Evolutionary conservation across 2,329 filamentous ascomycete species (phyloP).

Genomic region (Acrocalymma vagum): DNA sequence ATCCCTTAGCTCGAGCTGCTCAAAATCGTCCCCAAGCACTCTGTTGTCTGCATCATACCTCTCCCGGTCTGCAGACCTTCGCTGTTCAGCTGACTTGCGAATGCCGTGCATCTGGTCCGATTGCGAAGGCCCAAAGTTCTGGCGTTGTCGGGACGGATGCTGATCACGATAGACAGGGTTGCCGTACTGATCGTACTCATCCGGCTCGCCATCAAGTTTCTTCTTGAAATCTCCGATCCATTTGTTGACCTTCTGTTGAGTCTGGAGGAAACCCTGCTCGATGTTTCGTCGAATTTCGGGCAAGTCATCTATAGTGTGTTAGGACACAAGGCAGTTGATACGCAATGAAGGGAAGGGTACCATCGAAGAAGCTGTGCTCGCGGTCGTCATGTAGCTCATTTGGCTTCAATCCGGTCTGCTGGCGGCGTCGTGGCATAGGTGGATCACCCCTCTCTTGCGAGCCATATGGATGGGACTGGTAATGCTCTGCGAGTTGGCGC

Average conservation of each 20-base stretch:
- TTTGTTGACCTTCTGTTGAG: slow-evolving; percentile 88
- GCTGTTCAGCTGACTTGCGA: slow-evolving; percentile 50
- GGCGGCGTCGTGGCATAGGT: slow-evolving; percentile 56
- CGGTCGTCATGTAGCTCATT: slow-evolving; percentile 64
- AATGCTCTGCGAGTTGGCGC: slow-evolving; percentile 91
- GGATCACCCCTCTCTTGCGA: slow-evolving; percentile 38
- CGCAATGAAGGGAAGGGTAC: slow-evolving; percentile 45
- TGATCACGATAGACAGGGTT: slow-evolving; percentile 33
- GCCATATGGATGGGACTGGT: slow-evolving; percentile 61
- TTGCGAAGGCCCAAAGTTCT: slow-evolving; percentile 49
- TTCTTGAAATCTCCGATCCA: slow-evolving; percentile 95
- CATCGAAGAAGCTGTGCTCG: slow-evolving; percentile 91
- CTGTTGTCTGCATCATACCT: slow-evolving; percentile 95
- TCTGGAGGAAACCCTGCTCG: slow-evolving; percentile 92
- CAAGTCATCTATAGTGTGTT: slow-evolving; percentile 75
- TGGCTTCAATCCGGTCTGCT: slow-evolving; percentile 62
- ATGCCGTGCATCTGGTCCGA: slow-evolving; percentile 51
- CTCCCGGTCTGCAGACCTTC: slow-evolving; percentile 84
- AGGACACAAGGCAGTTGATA: background rate
- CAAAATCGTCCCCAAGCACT: slow-evolving; percentile 89
- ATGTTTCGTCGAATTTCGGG: slow-evolving; percentile 93
- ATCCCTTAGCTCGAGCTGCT: slow-evolving; percentile 69
- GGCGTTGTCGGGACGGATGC: slow-evolving; percentile 41
- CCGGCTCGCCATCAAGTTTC: slow-evolving; percentile 87
- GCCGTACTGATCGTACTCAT: slow-evolving; percentile 67